A percentile compares a stretch with the other conserved stretches of the same genome.
Conservation (phyloP, 2,329 filamentous ascomycete genomes). For the Elsinoe necatrix region DNA sequence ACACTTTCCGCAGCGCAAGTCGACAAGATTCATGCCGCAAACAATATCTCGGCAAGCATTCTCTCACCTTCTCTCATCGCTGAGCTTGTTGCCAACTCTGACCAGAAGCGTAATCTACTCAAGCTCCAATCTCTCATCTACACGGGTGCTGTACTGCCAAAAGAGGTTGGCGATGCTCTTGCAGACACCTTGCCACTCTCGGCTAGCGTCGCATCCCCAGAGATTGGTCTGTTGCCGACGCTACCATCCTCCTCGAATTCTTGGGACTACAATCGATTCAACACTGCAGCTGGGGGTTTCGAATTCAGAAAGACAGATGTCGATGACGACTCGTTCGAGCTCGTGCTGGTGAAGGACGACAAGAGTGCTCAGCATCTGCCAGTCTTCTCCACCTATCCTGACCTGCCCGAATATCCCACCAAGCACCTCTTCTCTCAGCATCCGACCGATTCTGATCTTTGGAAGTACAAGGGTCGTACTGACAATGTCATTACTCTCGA, state of each 20-base stretch:
- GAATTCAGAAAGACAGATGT: slow-evolving; percentile 9
- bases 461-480: slow-evolving; percentile 31
- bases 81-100: neutral
- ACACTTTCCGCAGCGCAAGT: slow-evolving; percentile 2
- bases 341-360: slow-evolving; percentile 2
- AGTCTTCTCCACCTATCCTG: slow-evolving; percentile 14
- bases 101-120: neutral
- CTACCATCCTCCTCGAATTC: slow-evolving; percentile 16
- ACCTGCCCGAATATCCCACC: slow-evolving; percentile 5
- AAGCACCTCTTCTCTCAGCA: slow-evolving; percentile 22
- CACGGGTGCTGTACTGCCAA: slow-evolving; percentile 17
- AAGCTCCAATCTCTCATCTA: slow-evolving; percentile 4
- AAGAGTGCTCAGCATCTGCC: neutral
- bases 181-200: slow-evolving; percentile 19
- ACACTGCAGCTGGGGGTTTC: slow-evolving; percentile 15
- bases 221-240: slow-evolving; percentile 19
- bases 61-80: slow-evolving; percentile 13
- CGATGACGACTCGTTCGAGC: slow-evolving; percentile 14
- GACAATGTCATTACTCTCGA: slow-evolving; percentile 38
- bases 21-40: slow-evolving; percentile 2
- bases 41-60: slow-evolving; percentile 6
- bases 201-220: slow-evolving; percentile 21
- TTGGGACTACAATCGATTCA: slow-evolving; percentile 23
- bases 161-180: slow-evolving; percentile 16
- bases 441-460: slow-evolving; percentile 28